Evolutionary conservation across 768 basidiomycete species (phyloP), one percentile per base, ranked within the genome.

Genomic region (Lactarius vividus): DNA sequence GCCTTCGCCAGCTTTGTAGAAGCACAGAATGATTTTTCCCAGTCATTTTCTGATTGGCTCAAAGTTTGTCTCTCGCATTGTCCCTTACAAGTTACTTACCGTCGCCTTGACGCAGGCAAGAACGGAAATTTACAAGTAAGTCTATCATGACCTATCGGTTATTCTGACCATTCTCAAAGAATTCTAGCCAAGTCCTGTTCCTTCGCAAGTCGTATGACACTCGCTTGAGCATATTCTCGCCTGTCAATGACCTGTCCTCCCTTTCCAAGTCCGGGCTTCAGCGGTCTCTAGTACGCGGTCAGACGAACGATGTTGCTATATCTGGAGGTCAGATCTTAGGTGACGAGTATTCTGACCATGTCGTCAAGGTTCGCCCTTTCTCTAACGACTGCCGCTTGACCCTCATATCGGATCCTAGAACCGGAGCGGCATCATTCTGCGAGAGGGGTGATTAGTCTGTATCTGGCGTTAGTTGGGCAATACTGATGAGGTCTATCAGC

Each of bases 271-370:
- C 86, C 33, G 83, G 87, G 33, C 80, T 84, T 40, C 84, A 82
- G 44, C 81, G 84, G 26, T 80, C 85, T 1, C 75, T 88, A 57
- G 77, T 88, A 35, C 80, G 86, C 46, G 89, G 87, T n/a, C 85
- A 83, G 73, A 86, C 85, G 74, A 88, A 91, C 68, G 87, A 89
- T 71, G 83, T 88, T 13, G 88, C 84, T 39, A 90, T 88, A 64
- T 78, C 84, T 26, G 94, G 94, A 11, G 94, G 92, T 0, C 91
- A 89, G 73, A 85, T 97, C 53, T 79, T 96, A 1, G 96, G 94
- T 5, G 96, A 98, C 73, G 97, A 99, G 75, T 98, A 94, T 79
- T 94, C 93, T 3, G 91, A 92, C 49, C 92, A 96, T 74, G 94
- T 98, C 54, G 87, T 99, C 37, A 90, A 90, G 82, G 92, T 91